Evolutionary conservation across 768 basidiomycete genomes (phyloP), one percentile per base, ranked within the genome.

Genomic region (Tulasnella sp.): DNA sequence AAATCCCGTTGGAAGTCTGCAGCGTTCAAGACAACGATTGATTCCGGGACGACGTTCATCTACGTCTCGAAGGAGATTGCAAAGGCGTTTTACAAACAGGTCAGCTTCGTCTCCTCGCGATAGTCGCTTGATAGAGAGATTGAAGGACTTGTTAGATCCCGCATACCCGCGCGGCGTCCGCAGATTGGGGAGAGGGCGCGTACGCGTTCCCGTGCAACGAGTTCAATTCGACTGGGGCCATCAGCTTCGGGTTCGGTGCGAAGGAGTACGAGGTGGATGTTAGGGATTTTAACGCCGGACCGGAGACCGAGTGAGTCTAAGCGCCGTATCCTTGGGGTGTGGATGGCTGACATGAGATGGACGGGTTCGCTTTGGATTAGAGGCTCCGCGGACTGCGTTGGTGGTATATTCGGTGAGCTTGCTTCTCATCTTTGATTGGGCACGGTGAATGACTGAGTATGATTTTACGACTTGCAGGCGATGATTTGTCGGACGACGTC

Each of bases 141-240:
- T n/a, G n/a, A n/a, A n/a, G n/a, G n/a, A n/a, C n/a, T n/a, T n/a
- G n/a, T n/a, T n/a, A 34, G 34, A 77, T 80, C 59, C 78, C 78
- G 6, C 79, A 77, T 0, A 72, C 77, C 42, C 47, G 67, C 5
- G 59, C 71, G 26, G 64, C 67, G 2, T 35, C 35, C 26, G 6
- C 1, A n/a, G 59, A 73, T 52, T 63, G 68, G 32, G 75, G 70
- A 5, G n/a, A n/a, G 3, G 74, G 73, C 2, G 62, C 67, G 37
- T 75, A 74, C 52, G 35, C 73, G 29, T 74, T 37, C 66, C 73
- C 75, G 6, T 75, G 73, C 69, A 66, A 66, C 32, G 32, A 14
- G n/a, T 78, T 83, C 70, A 67, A 83, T 59, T 77, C 78, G 73
- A 72, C 75, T 8, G 79, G 79, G 37, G 79, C 77, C 9, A 79